Evolutionary conservation across 108 stramenopile genomes (phyloP).

Genomic region (Fistulifera solaris): DNA sequence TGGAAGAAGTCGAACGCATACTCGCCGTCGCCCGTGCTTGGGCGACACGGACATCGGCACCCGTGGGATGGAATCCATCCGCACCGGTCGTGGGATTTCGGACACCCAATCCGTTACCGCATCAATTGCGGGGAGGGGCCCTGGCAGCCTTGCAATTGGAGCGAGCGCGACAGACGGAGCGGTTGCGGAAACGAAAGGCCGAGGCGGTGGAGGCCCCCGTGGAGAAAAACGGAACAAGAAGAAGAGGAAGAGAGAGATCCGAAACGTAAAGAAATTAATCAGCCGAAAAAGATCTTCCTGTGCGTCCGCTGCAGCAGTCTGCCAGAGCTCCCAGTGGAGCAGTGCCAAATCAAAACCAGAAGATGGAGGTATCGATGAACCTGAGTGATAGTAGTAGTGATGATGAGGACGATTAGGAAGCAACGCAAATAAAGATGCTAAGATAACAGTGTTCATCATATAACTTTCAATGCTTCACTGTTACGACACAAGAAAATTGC

Average conservation of each 20-base stretch:
- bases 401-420: slow-evolving; percentile 30
- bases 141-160: slow-evolving; percentile 71
- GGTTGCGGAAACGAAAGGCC: too few relatives aligned
- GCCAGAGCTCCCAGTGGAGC: not conserved
- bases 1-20: slow-evolving; percentile 45
- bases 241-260: too few relatives aligned
- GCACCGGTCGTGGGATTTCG: slow-evolving; percentile 72
- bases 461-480: not conserved
- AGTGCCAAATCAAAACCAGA: slow-evolving; percentile 9
- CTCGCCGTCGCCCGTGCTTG: slow-evolving; percentile 63
- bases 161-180: slow-evolving; percentile 33
- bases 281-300: slow-evolving; percentile 9
- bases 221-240: too few relatives aligned
- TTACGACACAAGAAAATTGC: not conserved
- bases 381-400: slow-evolving; percentile 57
- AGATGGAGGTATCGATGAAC: slow-evolving; percentile 47
- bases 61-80: slow-evolving; percentile 74
- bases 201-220: too few relatives aligned
- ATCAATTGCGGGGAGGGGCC: slow-evolving; percentile 77
- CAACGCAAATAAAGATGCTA: slow-evolving; percentile 11
- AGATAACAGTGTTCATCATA: not conserved
- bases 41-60: slow-evolving; percentile 64
- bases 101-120: slow-evolving; percentile 77
- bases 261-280: too few relatives aligned
- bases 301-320: slow-evolving; percentile 6